Conservation (phyloP, 169 alveolate genomes). For the Plasmodium fragile region DNA sequence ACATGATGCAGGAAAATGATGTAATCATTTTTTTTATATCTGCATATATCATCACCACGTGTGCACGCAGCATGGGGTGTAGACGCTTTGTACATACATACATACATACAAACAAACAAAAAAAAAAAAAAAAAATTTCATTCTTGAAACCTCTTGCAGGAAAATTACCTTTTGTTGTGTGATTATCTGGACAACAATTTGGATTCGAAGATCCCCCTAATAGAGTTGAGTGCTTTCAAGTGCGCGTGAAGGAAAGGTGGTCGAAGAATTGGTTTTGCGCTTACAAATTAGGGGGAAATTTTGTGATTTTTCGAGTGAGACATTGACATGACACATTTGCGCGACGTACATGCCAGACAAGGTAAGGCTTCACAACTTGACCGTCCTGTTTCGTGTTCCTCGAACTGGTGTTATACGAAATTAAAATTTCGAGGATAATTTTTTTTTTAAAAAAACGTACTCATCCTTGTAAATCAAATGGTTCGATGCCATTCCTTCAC, state of each 20-base stretch:
- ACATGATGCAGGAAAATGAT: slow-evolving; percentile 34
- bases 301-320: not conserved
- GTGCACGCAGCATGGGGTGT: not conserved
- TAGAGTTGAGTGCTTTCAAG: slow-evolving; percentile 38
- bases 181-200: slow-evolving; percentile 39
- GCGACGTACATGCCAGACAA: not conserved
- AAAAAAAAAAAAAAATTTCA: not conserved
- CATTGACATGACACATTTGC: not conserved
- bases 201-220: slow-evolving; percentile 59
- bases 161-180: slow-evolving; percentile 29
- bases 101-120: too few relatives aligned
- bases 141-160: slow-evolving; percentile 30
- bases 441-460: slow-evolving; percentile 9
- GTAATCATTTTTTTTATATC: slow-evolving; percentile 12
- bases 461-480: slow-evolving; percentile 3
- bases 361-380: not conserved
- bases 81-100: not conserved
- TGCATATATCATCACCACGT: not conserved
- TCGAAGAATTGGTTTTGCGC: not conserved
- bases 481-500: not conserved
- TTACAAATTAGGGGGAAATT: not conserved
- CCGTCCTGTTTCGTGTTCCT: not conserved
- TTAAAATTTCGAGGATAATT: not conserved
- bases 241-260: slow-evolving; percentile 10
- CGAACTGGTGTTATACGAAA: not conserved